Evolutionary conservation across 306 rosid genomes (phyloP).

Genomic region (Styphnolobium japonicum): DNA sequence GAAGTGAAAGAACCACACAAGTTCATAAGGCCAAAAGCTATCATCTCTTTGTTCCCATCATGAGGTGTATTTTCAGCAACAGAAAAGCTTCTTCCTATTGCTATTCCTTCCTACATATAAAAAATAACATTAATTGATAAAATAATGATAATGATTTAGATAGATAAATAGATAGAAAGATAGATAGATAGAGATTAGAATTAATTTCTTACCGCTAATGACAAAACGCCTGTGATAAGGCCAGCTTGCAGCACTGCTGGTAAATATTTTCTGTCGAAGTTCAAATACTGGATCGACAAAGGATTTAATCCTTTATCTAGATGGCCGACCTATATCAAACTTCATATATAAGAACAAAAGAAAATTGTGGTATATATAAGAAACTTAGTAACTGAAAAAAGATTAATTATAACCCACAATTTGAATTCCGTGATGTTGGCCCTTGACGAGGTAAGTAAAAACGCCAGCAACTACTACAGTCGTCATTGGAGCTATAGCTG

Average conservation of each 20-base stretch:
- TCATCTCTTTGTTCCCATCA: slow-evolving; percentile 94
- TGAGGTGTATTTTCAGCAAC: slow-evolving; percentile 59
- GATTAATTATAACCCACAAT: slow-evolving; percentile 38
- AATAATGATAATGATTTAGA: not conserved
- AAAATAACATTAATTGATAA: not conserved
- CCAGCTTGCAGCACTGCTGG: slow-evolving; percentile 51
- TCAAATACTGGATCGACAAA: slow-evolving; percentile 45
- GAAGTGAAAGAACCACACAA: slow-evolving; percentile 76
- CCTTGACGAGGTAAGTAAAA: slow-evolving; percentile 58
- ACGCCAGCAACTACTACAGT: slow-evolving; percentile 50
- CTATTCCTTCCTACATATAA: slow-evolving; percentile 81
- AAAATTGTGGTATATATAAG: not conserved
- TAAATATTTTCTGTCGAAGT: slow-evolving; percentile 51
- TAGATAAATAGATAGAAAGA: not conserved
- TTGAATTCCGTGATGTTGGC: slow-evolving; percentile 61
- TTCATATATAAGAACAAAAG: not conserved
- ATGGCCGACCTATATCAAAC: slow-evolving; percentile 63
- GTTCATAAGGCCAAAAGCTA: slow-evolving; percentile 91
- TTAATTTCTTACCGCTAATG: slow-evolving; percentile 67
- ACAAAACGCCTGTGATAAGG: slow-evolving; percentile 53
- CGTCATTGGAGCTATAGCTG: slow-evolving; percentile 75
- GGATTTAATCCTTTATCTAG: slow-evolving; percentile 79
- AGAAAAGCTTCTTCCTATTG: slow-evolving; percentile 90
- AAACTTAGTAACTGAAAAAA: not conserved
- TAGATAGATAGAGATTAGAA: not conserved